phyloP scores from a whole-genome alignment of 1,139 yeast species.

The Suhomyces yuchorum region DNA sequence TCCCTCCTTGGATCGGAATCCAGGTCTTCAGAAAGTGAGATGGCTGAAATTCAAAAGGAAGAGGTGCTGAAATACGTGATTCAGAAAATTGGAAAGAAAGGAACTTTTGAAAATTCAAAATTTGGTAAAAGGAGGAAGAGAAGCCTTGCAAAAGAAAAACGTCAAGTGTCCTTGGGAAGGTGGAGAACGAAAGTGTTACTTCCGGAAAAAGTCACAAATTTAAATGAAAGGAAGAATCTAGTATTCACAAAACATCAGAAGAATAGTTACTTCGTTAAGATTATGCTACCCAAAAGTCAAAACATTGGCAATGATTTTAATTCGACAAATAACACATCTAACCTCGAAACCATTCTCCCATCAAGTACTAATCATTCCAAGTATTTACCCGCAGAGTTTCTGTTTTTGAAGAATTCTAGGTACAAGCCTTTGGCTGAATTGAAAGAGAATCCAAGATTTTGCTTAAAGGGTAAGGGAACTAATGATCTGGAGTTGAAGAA shows the following conservation, averaged over 20 bases:
- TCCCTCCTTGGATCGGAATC: background rate
- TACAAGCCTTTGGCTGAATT: slow-evolving; percentile 3
- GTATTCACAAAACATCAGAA: background rate
- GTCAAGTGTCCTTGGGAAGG: background rate
- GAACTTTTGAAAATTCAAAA: background rate
- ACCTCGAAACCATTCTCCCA: background rate
- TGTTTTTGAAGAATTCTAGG: slow-evolving; percentile 4
- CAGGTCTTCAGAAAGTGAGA: background rate
- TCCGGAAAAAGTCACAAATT: background rate
- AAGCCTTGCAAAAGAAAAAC: background rate
- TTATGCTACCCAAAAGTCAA: background rate
- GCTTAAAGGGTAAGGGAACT: background rate
- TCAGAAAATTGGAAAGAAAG: background rate
- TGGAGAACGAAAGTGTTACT: background rate
- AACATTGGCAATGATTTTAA: background rate
- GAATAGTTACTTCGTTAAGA: background rate
- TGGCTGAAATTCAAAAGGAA: background rate
- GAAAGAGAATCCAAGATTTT: slow-evolving; percentile 1
- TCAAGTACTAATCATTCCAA: background rate
- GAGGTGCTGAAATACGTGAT: background rate
- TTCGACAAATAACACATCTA: background rate
- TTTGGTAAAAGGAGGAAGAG: background rate
- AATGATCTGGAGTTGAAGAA: slow-evolving; percentile 1
- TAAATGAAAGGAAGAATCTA: too few relatives aligned
- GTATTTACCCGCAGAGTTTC: slow-evolving; percentile 1